phyloP scores from a whole-genome alignment of 2,329 filamentous ascomycete genomes.

The Gremmenia infestans region DNA sequence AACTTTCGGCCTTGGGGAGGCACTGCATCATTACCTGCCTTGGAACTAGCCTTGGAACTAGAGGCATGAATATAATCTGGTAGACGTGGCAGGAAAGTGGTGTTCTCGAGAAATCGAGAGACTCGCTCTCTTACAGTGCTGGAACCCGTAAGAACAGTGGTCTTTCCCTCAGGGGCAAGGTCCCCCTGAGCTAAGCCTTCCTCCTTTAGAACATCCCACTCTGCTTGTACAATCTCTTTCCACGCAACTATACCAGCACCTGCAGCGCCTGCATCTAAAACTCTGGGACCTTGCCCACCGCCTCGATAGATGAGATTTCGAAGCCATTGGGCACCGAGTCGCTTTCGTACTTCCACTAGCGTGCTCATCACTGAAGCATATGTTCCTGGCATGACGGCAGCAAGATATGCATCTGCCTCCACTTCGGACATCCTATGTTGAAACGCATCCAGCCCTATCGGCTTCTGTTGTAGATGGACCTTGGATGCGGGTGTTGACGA shows the following conservation, averaged over 20 bases:
- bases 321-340: constrained; percentile 68
- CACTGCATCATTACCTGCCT: constrained; percentile 55
- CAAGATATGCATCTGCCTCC: constrained; percentile 68
- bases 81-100: constrained; percentile 86
- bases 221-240: constrained; percentile 71
- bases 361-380: constrained; percentile 65
- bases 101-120: constrained; percentile 75
- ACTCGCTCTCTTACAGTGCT: constrained; percentile 69
- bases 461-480: constrained; percentile 55
- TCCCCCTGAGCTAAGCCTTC: constrained; percentile 39
- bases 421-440: constrained; percentile 67
- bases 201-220: constrained; percentile 68
- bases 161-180: constrained; percentile 61
- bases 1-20: constrained; percentile 60
- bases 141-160: constrained; percentile 75
- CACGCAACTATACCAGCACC: constrained; percentile 72
- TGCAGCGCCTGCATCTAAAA: constrained; percentile 70
- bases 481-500: constrained; percentile 59
- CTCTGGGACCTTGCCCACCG: constrained; percentile 49
- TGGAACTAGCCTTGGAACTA: constrained; percentile 52
- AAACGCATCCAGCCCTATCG: constrained; percentile 58
- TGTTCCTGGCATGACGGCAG: constrained; percentile 63
- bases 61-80: constrained; percentile 74
- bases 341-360: constrained; percentile 68
- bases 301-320: constrained; percentile 52